Percentiles rank a stretch among this genome's conserved stretches.
Evolutionary conservation across 768 basidiomycete genomes (phyloP).

Genomic region (Clathrus columnatus): DNA sequence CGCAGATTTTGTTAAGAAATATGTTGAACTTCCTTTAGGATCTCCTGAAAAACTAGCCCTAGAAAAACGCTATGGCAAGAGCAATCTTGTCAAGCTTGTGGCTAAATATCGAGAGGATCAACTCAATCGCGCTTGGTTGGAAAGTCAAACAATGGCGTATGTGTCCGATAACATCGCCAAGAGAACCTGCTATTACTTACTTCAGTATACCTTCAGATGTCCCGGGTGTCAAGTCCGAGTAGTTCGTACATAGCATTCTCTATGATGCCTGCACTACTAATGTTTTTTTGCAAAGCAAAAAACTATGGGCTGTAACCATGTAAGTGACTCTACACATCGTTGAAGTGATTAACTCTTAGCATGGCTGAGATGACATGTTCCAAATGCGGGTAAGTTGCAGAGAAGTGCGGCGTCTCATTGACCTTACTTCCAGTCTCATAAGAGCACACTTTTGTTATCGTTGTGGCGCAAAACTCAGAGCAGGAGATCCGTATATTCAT

Average conservation of each 20-base stretch:
- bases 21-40: slow-evolving; percentile 47
- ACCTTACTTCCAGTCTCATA: neutral
- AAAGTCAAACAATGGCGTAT: slow-evolving; percentile 49
- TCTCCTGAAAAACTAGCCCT: slow-evolving; percentile 41
- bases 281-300: slow-evolving; percentile 33
- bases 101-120: slow-evolving; percentile 61
- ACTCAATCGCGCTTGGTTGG: slow-evolving; percentile 67
- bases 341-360: slow-evolving; percentile 16
- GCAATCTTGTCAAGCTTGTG: slow-evolving; percentile 53
- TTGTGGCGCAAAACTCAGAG: slow-evolving; percentile 49
- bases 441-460: slow-evolving; percentile 74
- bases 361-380: slow-evolving; percentile 60
- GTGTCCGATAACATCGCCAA: neutral
- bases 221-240: slow-evolving; percentile 67
- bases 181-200: neutral
- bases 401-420: neutral
- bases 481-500: slow-evolving; percentile 54
- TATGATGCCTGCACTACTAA: neutral
- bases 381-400: slow-evolving; percentile 38
- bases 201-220: slow-evolving; percentile 26
- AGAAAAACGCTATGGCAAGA: slow-evolving; percentile 57
- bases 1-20: slow-evolving; percentile 58
- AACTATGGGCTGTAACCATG: slow-evolving; percentile 80
- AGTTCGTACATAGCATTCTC: slow-evolving; percentile 22
- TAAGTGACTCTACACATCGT: slow-evolving; percentile 31